Percentiles rank a stretch among this genome's conserved stretches.
phyloP scores from a whole-genome alignment of 805 yeast species.

The Yarrowia deformans region DNA sequence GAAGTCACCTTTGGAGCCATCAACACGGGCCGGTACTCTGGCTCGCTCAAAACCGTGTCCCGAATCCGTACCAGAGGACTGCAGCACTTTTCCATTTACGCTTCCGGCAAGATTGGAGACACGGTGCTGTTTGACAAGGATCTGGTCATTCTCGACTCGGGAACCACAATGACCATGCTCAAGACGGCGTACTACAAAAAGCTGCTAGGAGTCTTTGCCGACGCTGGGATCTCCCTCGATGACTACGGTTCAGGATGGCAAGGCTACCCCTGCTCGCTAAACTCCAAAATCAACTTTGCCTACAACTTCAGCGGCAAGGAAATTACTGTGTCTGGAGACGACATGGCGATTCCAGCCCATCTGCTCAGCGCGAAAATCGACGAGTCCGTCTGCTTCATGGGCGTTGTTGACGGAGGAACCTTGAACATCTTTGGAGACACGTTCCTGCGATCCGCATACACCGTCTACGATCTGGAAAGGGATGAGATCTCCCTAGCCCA shows the following conservation, averaged over 20 bases:
- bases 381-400: neutral
- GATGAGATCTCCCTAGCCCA: constrained; percentile 64
- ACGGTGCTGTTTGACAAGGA: constrained; percentile 33
- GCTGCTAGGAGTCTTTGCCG: constrained; percentile 50
- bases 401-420: constrained; percentile 4
- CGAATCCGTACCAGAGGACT: constrained; percentile 28
- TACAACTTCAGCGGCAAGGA: constrained; percentile 60
- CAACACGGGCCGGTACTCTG: constrained; percentile 58
- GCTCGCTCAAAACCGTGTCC: constrained; percentile 48
- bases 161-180: constrained; percentile 45
- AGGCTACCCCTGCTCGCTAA: constrained; percentile 10
- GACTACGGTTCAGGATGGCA: neutral
- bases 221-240: constrained; percentile 53
- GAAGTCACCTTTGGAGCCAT: constrained; percentile 58
- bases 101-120: constrained; percentile 7
- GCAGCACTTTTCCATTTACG: constrained; percentile 35
- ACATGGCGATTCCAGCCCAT: neutral
- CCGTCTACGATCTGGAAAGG: constrained; percentile 69
- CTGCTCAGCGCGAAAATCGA: neutral
- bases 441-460: constrained; percentile 66
- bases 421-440: constrained; percentile 60
- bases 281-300: constrained; percentile 47
- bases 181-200: constrained; percentile 46
- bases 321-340: constrained; percentile 5
- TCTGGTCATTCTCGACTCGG: constrained; percentile 45